Percentiles rank a stretch among this genome's conserved stretches.
phyloP scores from a whole-genome alignment of 2,329 filamentous ascomycete genomes.

The Epichloe scottii region DNA sequence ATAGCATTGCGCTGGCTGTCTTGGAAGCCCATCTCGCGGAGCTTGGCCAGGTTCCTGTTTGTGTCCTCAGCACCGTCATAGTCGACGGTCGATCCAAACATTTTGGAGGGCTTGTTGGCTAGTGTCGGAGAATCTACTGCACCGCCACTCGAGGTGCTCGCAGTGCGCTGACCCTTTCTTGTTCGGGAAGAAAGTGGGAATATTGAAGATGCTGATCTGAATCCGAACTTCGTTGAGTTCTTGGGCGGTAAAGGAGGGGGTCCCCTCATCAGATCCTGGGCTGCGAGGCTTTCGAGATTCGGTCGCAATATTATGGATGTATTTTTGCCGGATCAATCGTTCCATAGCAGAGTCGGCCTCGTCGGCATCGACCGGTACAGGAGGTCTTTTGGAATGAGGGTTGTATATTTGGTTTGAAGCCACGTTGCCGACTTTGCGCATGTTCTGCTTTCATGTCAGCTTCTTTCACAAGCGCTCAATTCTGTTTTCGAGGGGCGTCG shows the following conservation, averaged over 20 bases:
- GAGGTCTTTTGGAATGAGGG: conserved; percentile 66
- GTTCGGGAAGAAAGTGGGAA: conserved; percentile 50
- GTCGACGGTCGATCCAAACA: conserved; percentile 58
- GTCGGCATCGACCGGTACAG: conserved; percentile 80
- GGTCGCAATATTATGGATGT: conserved; percentile 47
- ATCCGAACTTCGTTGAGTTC: conserved; percentile 48
- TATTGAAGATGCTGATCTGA: conserved; percentile 52
- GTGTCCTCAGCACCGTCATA: conserved; percentile 42
- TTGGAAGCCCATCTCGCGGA: conserved; percentile 85
- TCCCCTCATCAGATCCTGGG: conserved; percentile 42
- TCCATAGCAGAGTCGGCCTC: conserved; percentile 93
- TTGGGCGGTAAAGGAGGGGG: conserved; percentile 51
- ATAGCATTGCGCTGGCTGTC: conserved; percentile 72
- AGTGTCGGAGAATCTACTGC: conserved; percentile 24
- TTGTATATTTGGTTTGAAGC: conserved; percentile 85
- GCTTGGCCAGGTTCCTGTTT: conserved; percentile 61
- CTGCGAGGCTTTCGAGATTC: conserved; percentile 29
- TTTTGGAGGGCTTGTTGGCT: conserved; percentile 52
- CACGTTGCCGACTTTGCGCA: conserved; percentile 83
- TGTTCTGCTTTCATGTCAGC: conserved; percentile 48
- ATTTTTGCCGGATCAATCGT: conserved; percentile 88
- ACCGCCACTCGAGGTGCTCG: conserved; percentile 12
- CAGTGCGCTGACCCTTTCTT: conserved; percentile 37
- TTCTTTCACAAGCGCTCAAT: not conserved
- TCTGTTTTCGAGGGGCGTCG: not conserved